Base-by-base conservation (phyloP, 108 stramenopile genomes). In the Stephanodiscus triporus region DNA sequence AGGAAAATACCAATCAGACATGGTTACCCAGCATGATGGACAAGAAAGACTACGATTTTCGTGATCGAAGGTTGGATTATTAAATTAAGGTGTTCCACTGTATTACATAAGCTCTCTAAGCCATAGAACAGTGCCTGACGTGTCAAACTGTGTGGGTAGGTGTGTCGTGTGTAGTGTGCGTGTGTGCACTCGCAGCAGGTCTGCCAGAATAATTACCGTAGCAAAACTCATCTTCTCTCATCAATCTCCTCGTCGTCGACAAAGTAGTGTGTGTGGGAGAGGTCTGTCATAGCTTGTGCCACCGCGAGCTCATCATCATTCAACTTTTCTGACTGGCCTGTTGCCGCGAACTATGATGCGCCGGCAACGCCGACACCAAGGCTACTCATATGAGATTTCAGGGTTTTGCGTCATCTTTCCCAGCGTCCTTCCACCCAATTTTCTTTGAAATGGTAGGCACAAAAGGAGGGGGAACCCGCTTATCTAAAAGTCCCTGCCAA, bases 381-480 rank as follows among this genome's bases (percentile, higher is more conserved):
- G n/a, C n/a, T n/a, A n/a, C n/a, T n/a, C n/a, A n/a, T n/a, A n/a
- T n/a, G n/a, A n/a, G n/a, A n/a, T n/a, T n/a, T n/a, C n/a, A 63
- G 19, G n/a, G 5, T 34, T 16, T 9, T 20, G 73, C 73, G 48
- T 36, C 19, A 65, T 78, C 70, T 6, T 48, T 36, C 14, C 20
- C 40, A 23, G 27, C 13, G 16, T 76, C 75, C 38, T 37, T 40
- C 13, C 14, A 27, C 11, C 62, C 71, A 26, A 67, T 54, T 2
- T 78, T 65, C n/a, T 61, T 54, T 5, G 59, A 37, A 48, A 97
- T 70, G 9, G 77, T 64, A 0, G 97, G 98, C 40, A 87, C 76
- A 77, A 86, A 96, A 4, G 99, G 99, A 37, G 97, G 88, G 27
- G 48, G 42, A 36, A 93, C 43, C 27, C 84, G 68, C 83, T 89